These are phyloP conservation scores for Tylopilus sp. DNA, from an alignment of 1,284 basidiomycete species.

Conservation along the genomic window DNA sequence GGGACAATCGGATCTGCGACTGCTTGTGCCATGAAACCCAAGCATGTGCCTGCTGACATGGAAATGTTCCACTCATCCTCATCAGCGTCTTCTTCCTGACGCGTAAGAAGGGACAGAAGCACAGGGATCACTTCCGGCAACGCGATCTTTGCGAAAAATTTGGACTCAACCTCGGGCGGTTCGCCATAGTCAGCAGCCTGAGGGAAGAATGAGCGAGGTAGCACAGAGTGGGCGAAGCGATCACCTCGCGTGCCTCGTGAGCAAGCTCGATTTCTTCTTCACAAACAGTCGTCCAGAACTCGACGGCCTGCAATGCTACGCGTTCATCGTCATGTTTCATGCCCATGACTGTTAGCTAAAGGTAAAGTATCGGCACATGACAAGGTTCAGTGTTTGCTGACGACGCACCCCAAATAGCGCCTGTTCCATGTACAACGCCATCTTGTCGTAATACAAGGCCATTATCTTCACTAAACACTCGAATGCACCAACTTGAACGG, in stretches of 20 bases:
- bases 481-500: slow-evolving; percentile 90
- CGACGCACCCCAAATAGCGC: slow-evolving; percentile 89
- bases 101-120: slow-evolving; percentile 82
- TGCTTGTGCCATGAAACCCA: slow-evolving; percentile 85
- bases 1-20: slow-evolving; percentile 91
- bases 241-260: slow-evolving; percentile 88
- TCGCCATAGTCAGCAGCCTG: slow-evolving; percentile 91
- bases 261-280: slow-evolving; percentile 95
- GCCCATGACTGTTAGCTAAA: slow-evolving; percentile 92
- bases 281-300: slow-evolving; percentile 99
- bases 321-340: slow-evolving; percentile 94
- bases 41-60: slow-evolving; percentile 96
- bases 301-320: slow-evolving; percentile 94
- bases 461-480: slow-evolving; percentile 97
- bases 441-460: slow-evolving; percentile 98
- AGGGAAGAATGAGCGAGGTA: slow-evolving; percentile 8
- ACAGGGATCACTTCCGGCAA: slow-evolving; percentile 94
- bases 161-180: slow-evolving; percentile 82
- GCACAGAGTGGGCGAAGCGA: background rate
- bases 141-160: slow-evolving; percentile 92
- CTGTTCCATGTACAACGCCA: slow-evolving; percentile 99
- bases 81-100: slow-evolving; percentile 95
- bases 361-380: slow-evolving; percentile 22
- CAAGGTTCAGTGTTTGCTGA: slow-evolving; percentile 6
- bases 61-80: slow-evolving; percentile 99